A percentile compares a stretch with the other conserved stretches of the same genome.
Evolutionary conservation across 2,329 filamentous ascomycete genomes (phyloP).

Genomic region (Neopestalotiopsis sp.): DNA sequence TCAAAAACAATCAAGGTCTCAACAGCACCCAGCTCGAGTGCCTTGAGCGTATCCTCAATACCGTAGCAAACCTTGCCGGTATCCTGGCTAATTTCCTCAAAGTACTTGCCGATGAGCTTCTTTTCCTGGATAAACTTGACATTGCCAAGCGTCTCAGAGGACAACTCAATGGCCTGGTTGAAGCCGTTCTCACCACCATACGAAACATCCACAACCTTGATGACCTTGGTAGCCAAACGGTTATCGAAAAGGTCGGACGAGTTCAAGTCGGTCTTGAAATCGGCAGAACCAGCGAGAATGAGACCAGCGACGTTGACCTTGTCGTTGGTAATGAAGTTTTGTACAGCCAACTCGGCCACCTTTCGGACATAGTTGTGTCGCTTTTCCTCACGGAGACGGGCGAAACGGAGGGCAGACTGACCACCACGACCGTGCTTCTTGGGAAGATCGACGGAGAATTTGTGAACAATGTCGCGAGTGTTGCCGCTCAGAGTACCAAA

Average conservation of each 20-base stretch:
- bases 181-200: constrained; percentile 99
- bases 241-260: constrained; percentile 96
- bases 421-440: constrained; percentile 99
- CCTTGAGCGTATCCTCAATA: constrained; percentile 97
- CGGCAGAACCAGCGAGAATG: constrained; percentile 94
- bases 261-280: constrained; percentile 99
- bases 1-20: constrained; percentile 97
- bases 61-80: constrained; percentile 97
- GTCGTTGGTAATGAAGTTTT: constrained; percentile 98
- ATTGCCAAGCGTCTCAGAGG: constrained; percentile 93
- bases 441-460: constrained; percentile 97
- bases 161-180: constrained; percentile 97
- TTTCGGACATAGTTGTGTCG: constrained; percentile 99
- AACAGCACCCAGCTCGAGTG: constrained; percentile 91
- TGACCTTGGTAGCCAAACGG: constrained; percentile 91
- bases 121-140: constrained; percentile 99
- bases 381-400: constrained; percentile 98
- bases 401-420: constrained; percentile 98
- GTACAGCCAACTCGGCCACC: constrained; percentile 95
- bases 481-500: constrained; percentile 98
- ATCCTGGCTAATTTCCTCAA: constrained; percentile 98
- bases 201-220: constrained; percentile 98
- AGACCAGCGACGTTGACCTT: constrained; percentile 97
- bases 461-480: constrained; percentile 95
- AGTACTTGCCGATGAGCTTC: constrained; percentile 99